A percentile compares a stretch with the other conserved stretches of the same genome.
phyloP scores from a whole-genome alignment of 768 basidiomycete species.

The Suillus decipiens region DNA sequence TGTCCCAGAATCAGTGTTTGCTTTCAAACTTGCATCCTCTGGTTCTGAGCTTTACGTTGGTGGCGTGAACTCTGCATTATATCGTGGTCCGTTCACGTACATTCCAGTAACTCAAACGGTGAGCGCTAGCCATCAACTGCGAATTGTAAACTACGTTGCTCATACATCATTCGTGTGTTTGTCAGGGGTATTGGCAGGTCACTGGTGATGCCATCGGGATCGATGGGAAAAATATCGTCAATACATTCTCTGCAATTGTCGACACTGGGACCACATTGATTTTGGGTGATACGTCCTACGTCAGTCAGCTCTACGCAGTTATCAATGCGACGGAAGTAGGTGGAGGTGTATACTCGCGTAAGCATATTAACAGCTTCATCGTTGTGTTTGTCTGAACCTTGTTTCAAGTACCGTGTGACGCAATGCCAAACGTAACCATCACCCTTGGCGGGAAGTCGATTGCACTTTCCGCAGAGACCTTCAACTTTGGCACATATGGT shows the following conservation, averaged over 20 bases:
- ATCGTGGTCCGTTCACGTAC: constrained; percentile 41
- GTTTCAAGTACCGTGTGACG: constrained; percentile 26
- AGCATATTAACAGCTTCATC: background rate
- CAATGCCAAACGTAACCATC: constrained; percentile 33
- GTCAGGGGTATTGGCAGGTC: constrained; percentile 28
- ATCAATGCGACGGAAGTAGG: constrained; percentile 33
- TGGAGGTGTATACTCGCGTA: constrained; percentile 39
- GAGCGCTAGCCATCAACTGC: constrained; percentile 9
- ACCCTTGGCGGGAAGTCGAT: constrained; percentile 35
- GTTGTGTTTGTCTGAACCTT: constrained; percentile 8
- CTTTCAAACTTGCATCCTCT: constrained; percentile 40
- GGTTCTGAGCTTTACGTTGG: constrained; percentile 44
- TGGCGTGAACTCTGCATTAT: constrained; percentile 39
- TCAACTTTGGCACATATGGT: constrained; percentile 39
- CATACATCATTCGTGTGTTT: constrained; percentile 3
- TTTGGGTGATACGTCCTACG: constrained; percentile 42
- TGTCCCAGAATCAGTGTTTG: constrained; percentile 35
- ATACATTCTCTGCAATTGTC: constrained; percentile 31
- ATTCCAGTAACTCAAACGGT: constrained; percentile 33
- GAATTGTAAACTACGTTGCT: background rate
- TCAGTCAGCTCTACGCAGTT: constrained; percentile 31
- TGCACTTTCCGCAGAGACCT: constrained; percentile 29
- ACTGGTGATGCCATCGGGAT: constrained; percentile 19
- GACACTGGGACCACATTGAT: constrained; percentile 53
- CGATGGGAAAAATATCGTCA: constrained; percentile 22